Evolutionary conservation across 345 rosid species (phyloP).

Genomic region (Euphorbia peplus): DNA sequence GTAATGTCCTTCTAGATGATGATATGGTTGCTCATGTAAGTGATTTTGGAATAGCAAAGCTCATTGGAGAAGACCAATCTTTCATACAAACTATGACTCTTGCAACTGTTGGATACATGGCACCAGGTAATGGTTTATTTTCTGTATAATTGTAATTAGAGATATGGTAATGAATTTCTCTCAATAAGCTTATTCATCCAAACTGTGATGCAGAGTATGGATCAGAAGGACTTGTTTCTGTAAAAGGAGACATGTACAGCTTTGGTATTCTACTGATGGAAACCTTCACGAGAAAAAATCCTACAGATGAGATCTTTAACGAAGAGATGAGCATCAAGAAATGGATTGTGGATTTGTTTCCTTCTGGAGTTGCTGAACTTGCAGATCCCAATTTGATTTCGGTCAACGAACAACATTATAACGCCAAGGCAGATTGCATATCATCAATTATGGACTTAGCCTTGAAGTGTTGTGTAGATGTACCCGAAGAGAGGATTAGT

Average conservation of each 20-base stretch:
- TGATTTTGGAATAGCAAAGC: neutral
- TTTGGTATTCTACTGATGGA: constrained; percentile 9
- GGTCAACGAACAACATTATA: no score
- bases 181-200: neutral
- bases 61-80: neutral
- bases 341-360: no score
- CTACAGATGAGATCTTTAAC: constrained; percentile 4
- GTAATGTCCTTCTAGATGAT: neutral
- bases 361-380: no score
- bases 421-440: no score
- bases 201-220: constrained; percentile 9
- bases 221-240: neutral
- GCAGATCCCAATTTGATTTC: no score
- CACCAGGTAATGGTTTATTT: constrained; percentile 15
- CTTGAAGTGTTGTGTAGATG: no score
- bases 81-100: neutral
- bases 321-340: no score
- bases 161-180: neutral
- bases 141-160: neutral
- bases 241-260: neutral
- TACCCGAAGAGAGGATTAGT: no score
- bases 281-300: constrained; percentile 12
- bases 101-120: constrained; percentile 15
- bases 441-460: no score
- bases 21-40: neutral